phyloP scores from a whole-genome alignment of 371 early-diverging fungal species.

The Mortierella sp. region DNA sequence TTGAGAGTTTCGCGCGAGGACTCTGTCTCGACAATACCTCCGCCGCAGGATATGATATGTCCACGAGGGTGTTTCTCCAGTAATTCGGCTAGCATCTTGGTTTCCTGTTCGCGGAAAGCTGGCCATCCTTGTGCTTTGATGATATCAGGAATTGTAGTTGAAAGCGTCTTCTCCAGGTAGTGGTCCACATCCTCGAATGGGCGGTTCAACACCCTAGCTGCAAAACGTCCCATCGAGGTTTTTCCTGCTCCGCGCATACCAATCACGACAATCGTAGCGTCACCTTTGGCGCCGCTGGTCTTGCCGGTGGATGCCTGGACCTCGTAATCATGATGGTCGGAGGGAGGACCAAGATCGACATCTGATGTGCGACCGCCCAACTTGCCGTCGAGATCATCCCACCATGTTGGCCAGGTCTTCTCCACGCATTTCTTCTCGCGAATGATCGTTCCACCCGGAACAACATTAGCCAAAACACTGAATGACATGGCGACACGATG shows the following conservation, averaged over 20 bases:
- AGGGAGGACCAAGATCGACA: conserved; percentile 69
- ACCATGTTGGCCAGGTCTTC: conserved; percentile 99
- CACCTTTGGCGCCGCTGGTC: conserved; percentile 27
- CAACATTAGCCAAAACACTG: conserved; percentile 83
- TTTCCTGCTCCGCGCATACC: conserved; percentile 99
- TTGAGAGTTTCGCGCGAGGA: conserved; percentile 71
- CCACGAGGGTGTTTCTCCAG: conserved; percentile 62
- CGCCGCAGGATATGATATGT: conserved; percentile 92
- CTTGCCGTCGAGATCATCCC: conserved; percentile 88
- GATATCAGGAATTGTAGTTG: conserved; percentile 73
- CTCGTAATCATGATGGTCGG: conserved; percentile 54
- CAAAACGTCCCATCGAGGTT: conserved; percentile 84
- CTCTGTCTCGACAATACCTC: conserved; percentile 92
- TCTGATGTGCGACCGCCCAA: conserved; percentile 82
- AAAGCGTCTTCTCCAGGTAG: conserved; percentile 75
- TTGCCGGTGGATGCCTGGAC: conserved; percentile 17
- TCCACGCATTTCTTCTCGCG: conserved; percentile 96
- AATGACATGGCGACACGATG: conserved; percentile 98
- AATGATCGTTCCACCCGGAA: conserved; percentile 80
- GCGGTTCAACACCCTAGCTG: conserved; percentile 74
- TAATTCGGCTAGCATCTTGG: conserved; percentile 63
- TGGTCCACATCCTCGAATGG: conserved; percentile 91
- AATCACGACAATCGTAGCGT: conserved; percentile 77
- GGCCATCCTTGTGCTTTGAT: conserved; percentile 88
- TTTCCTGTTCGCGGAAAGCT: conserved; percentile 88